Evolutionary conservation across 805 yeast genomes (phyloP).

Genomic region (Helenozyma baotianmanensis): DNA sequence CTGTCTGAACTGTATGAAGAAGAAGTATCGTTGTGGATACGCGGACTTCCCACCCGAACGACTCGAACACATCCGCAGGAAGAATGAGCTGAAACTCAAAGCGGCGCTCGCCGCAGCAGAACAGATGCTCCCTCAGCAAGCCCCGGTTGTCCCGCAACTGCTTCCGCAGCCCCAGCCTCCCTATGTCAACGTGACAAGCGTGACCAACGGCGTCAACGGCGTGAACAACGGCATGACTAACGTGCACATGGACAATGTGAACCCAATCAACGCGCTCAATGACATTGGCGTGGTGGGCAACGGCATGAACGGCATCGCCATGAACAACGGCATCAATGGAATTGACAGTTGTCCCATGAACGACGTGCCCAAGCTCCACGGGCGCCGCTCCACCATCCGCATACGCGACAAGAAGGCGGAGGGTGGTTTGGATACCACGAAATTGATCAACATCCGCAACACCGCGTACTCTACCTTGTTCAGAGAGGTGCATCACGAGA

Average conservation of each 20-base stretch:
- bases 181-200: background rate
- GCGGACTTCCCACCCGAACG: slow-evolving; percentile 37
- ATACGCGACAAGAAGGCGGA: background rate
- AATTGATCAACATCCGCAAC: background rate
- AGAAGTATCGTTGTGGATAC: slow-evolving; percentile 37
- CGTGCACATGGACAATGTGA: too few species aligned
- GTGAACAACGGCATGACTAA: too few species aligned
- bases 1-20: slow-evolving; percentile 36
- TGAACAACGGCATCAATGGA: too few species aligned
- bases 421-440: background rate
- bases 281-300: too few species aligned
- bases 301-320: too few species aligned
- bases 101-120: slow-evolving; percentile 1
- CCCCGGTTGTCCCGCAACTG: background rate
- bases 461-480: slow-evolving; percentile 8
- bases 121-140: background rate
- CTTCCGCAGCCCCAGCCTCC: background rate
- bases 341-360: too few species aligned
- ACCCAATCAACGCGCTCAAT: too few species aligned
- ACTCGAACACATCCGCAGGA: slow-evolving; percentile 28
- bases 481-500: slow-evolving; percentile 5
- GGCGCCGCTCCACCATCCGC: background rate
- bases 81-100: slow-evolving; percentile 23
- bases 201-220: background rate
- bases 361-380: too few species aligned